Conservation (phyloP, 768 basidiomycete genomes). For the Amanita jacksonii region DNA sequence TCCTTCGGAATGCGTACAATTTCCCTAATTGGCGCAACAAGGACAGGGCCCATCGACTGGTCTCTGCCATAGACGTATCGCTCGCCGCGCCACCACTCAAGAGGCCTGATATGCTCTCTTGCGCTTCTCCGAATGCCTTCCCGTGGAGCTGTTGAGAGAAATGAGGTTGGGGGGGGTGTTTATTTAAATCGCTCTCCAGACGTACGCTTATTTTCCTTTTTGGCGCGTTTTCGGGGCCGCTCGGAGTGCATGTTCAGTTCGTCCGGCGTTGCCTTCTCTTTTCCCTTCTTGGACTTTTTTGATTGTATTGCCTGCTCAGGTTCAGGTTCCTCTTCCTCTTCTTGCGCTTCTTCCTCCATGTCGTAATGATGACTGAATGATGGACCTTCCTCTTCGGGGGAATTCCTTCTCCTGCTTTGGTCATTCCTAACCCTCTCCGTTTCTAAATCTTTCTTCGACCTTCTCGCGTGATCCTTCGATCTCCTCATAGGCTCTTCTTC, state of each 20-base stretch:
- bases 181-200: too few relatives aligned
- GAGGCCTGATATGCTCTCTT: conserved; percentile 59
- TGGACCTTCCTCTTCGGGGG: neutral
- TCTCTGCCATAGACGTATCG: conserved; percentile 70
- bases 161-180: too few relatives aligned
- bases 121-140: conserved; percentile 61
- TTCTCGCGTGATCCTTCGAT: conserved; percentile 2
- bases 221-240: conserved; percentile 19
- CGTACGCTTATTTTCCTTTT: conserved; percentile 35
- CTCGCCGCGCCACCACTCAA: conserved; percentile 93
- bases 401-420: conserved; percentile 10
- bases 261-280: conserved; percentile 19
- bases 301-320: conserved; percentile 20
- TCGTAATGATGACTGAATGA: conserved; percentile 2
- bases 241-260: conserved; percentile 12
- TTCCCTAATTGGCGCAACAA: conserved; percentile 63
- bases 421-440: conserved; percentile 33
- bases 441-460: conserved; percentile 14
- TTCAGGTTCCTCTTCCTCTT: conserved; percentile 20
- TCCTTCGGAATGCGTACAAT: conserved; percentile 49
- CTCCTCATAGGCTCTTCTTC: conserved; percentile 12
- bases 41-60: conserved; percentile 28
- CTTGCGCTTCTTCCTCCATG: conserved; percentile 24
- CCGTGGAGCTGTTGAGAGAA: conserved; percentile 26
- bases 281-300: conserved; percentile 24